phyloP scores from a whole-genome alignment of 257 asterid species.

The Gentiana macrophylla region DNA sequence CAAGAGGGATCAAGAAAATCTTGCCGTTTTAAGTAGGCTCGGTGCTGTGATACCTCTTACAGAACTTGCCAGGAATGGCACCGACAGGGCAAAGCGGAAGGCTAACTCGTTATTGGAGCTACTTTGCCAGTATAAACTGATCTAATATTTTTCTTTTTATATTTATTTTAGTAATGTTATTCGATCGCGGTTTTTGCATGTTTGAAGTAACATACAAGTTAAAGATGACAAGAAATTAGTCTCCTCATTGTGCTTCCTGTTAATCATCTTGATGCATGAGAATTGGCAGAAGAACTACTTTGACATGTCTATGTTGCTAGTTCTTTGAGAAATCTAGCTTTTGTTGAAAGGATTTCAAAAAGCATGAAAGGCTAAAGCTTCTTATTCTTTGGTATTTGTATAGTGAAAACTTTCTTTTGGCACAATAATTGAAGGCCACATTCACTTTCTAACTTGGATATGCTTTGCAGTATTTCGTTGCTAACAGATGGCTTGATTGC shows the following conservation, averaged over 20 bases:
- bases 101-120: constrained; percentile 72
- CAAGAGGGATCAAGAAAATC: constrained; percentile 58
- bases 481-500: no score
- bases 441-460: no score
- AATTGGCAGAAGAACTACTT: background rate
- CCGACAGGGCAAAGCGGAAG: constrained; percentile 85
- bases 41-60: constrained; percentile 64
- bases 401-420: no score
- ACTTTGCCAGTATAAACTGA: constrained; percentile 35
- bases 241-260: constrained; percentile 22
- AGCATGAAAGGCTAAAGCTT: background rate
- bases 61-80: constrained; percentile 59
- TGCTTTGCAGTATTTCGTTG: no score
- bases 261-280: background rate
- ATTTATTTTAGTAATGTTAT: constrained; percentile 20
- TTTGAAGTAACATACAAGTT: background rate
- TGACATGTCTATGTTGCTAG: background rate
- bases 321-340: no score
- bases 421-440: no score
- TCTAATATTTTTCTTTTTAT: constrained; percentile 19
- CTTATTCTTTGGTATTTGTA: no score
- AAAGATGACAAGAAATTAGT: constrained; percentile 16
- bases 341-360: no score
- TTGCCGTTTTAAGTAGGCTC: constrained; percentile 58
- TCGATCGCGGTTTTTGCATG: constrained; percentile 5